phyloP scores from a whole-genome alignment of 495 filamentous ascomycete species.

The Neurospora sp. region DNA sequence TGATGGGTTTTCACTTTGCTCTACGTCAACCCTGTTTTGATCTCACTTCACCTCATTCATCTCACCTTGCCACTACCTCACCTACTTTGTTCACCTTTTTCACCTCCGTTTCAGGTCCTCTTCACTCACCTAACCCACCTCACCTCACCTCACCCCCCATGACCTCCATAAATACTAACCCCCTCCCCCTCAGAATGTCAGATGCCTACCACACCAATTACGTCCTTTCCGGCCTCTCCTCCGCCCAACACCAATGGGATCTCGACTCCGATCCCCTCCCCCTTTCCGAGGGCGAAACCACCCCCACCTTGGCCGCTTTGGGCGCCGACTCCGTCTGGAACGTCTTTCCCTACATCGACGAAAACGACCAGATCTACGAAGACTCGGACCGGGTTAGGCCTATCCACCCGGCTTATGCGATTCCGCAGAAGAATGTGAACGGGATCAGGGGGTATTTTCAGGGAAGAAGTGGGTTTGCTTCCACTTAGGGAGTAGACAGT shows the following conservation, averaged over 20 bases:
- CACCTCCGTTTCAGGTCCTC: neutral
- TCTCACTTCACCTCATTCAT: neutral
- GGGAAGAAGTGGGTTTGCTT: constrained; percentile 38
- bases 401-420: constrained; percentile 77
- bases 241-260: constrained; percentile 64
- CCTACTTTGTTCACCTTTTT: neutral
- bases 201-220: constrained; percentile 94
- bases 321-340: constrained; percentile 43
- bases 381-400: constrained; percentile 42
- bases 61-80: neutral
- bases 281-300: constrained; percentile 14
- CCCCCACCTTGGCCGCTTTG: constrained; percentile 1
- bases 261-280: constrained; percentile 27
- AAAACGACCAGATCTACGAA: constrained; percentile 37
- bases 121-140: neutral
- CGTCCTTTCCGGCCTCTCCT: constrained; percentile 74
- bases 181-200: constrained; percentile 40
- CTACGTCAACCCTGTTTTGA: neutral
- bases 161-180: neutral
- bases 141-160: neutral
- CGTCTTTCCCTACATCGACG: constrained; percentile 37
- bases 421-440: constrained; percentile 61
- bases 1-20: neutral
- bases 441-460: constrained; percentile 54
- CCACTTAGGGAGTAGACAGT: neutral